Evolutionary conservation across 2,329 filamentous ascomycete genomes (phyloP), one percentile per base, ranked within the genome.

Genomic region (Didymosphaeria variabile): DNA sequence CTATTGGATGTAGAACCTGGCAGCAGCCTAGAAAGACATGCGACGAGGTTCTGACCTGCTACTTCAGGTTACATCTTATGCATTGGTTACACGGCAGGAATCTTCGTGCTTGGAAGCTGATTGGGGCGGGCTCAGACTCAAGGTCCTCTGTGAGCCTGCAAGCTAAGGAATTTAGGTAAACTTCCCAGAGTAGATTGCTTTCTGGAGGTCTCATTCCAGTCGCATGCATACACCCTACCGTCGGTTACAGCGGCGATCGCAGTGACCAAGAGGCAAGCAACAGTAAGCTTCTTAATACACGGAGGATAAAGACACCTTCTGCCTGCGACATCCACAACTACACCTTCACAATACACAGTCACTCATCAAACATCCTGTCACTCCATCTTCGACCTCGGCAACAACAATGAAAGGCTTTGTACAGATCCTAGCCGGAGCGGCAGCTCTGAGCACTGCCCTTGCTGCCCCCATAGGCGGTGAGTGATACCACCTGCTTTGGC

Each of bases 381-480:
- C 10, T 40, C 34, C 50, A 52, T 29, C 15, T 6, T 23, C 9
- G 5, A 31, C 46, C 7, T 32, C 46, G 10, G 17, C 9, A 29
- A 8, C 12, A 34, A 40, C 12, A 4, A 52, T 52, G 50, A 40
- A 52, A 19, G 10, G 10, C 19, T 52, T 52, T 19, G 19, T 40
- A 17, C 34, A 38, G 21, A 19, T 52, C 19, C 34, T 52, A 6
- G 50, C 34, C n/a, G 50, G 34, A n/a, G 50, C 34, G 12, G 50
- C 34, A 13, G 32, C 34, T 23, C 21, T 40, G 34, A 40, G 50
- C 21, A 40, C n/a, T n/a, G 50, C 50, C 8, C 2, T 52, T 21
- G 50, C 50, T 10, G 50, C 50, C 19, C 50, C 50, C 7, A 52
- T 52, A 5, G 50, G 32, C 15, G 34, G 50, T 52, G 2, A 10